Conservation (phyloP, 495 filamentous ascomycete genomes). For the Daldinia decipiens region DNA sequence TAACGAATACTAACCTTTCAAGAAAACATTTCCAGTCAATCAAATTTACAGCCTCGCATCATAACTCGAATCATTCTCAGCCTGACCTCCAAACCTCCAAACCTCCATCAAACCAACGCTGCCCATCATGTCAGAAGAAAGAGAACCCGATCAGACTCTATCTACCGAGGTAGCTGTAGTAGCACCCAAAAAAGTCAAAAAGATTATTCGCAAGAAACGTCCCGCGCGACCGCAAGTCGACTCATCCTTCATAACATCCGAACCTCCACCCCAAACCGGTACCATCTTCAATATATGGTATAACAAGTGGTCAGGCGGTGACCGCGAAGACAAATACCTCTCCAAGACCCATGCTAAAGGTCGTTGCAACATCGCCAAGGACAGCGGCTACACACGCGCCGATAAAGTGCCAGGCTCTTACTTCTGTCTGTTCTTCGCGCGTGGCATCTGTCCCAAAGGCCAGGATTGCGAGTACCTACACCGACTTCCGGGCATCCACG, state of each 20-base stretch:
- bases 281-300: constrained; percentile 96
- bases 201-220: constrained; percentile 72
- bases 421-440: constrained; percentile 93
- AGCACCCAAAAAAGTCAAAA: constrained; percentile 68
- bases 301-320: constrained; percentile 94
- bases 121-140: constrained; percentile 48
- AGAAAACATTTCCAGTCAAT: constrained; percentile 31
- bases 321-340: constrained; percentile 90
- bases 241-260: constrained; percentile 76
- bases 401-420: constrained; percentile 79
- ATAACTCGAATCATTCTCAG: constrained; percentile 12
- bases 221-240: constrained; percentile 82
- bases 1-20: constrained; percentile 14
- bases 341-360: constrained; percentile 74
- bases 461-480: constrained; percentile 96
- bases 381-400: constrained; percentile 88
- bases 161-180: constrained; percentile 59
- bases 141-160: constrained; percentile 42
- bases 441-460: constrained; percentile 83
- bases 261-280: constrained; percentile 88
- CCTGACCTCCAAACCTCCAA: constrained; percentile 18
- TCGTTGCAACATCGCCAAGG: constrained; percentile 82
- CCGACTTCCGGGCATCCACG: constrained; percentile 81
- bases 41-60: constrained; percentile 25
- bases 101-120: constrained; percentile 13